Conservation (phyloP, 768 basidiomycete species). For the Pleurotus platypus region DNA sequence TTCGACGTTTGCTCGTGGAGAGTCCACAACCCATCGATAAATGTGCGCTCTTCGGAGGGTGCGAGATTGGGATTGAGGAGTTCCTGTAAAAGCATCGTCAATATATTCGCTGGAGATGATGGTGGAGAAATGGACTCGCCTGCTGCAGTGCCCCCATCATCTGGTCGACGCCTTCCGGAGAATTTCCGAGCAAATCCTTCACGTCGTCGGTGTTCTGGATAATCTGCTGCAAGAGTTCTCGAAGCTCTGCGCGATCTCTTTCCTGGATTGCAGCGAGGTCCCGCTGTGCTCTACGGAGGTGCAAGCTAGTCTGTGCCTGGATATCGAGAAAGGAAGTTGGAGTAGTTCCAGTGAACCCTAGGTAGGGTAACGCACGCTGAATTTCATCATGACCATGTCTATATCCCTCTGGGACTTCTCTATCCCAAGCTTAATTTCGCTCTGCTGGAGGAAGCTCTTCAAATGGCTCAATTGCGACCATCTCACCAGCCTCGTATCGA, state of each 20-base stretch:
- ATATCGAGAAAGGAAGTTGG: constrained; percentile 11
- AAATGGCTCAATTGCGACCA: constrained; percentile 33
- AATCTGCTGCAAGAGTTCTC: constrained; percentile 29
- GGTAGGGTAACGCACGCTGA: constrained; percentile 24
- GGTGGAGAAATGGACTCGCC: constrained; percentile 3
- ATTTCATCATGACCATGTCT: constrained; percentile 30
- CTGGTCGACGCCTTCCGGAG: constrained; percentile 28
- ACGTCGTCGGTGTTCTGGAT: constrained; percentile 31
- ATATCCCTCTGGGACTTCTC: constrained; percentile 33
- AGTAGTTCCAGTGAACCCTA: background rate
- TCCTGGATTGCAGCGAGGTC: constrained; percentile 26
- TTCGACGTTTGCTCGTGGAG: constrained; percentile 33
- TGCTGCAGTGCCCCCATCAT: constrained; percentile 41
- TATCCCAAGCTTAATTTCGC: constrained; percentile 38
- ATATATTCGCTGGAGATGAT: too few species aligned
- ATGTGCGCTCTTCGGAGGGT: constrained; percentile 24
- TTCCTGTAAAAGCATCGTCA: constrained; percentile 20
- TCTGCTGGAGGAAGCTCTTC: constrained; percentile 32
- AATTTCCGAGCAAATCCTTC: constrained; percentile 25
- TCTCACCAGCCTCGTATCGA: constrained; percentile 27
- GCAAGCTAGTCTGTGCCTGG: constrained; percentile 24
- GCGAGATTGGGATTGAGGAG: constrained; percentile 29
- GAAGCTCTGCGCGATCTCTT: constrained; percentile 30
- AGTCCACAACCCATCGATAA: constrained; percentile 34
- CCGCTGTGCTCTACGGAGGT: constrained; percentile 20